These are phyloP conservation scores for Tolypocladium album DNA, from an alignment of 2,329 filamentous ascomycete genomes.

Conservation along the genomic window DNA sequence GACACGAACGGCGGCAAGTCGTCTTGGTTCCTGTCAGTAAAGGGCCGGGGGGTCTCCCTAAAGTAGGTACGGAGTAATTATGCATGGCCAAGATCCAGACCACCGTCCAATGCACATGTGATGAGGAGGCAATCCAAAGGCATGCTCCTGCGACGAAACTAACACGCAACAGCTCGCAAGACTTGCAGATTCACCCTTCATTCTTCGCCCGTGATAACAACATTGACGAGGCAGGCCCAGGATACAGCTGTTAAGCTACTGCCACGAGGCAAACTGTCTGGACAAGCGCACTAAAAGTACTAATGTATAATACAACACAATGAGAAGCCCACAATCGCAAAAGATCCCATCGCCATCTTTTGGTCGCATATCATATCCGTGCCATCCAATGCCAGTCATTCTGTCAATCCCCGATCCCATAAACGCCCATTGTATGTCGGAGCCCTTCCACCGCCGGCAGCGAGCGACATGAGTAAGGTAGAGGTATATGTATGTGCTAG, in stretches of 20 bases:
- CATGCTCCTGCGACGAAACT: not conserved
- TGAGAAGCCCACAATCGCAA: not conserved
- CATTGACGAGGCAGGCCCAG: not conserved
- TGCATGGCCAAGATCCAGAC: not conserved
- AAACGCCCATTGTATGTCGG: conserved; percentile 1
- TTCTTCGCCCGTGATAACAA: not conserved
- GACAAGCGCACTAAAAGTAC: not conserved
- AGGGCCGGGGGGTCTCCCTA: too few species aligned
- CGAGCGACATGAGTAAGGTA: not conserved
- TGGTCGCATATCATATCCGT: conserved; percentile 14
- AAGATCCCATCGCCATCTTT: conserved; percentile 19
- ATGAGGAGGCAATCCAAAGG: not conserved
- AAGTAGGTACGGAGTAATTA: too few species aligned
- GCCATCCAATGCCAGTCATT: conserved; percentile 15
- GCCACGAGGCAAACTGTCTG: not conserved
- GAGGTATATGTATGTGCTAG: not conserved
- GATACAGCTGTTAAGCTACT: not conserved
- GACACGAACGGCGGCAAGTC: too few species aligned
- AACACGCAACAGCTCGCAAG: not conserved
- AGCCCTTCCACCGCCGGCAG: not conserved
- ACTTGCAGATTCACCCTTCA: not conserved
- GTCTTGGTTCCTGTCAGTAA: too few species aligned
- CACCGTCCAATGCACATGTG: not conserved
- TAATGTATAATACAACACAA: not conserved
- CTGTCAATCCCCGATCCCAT: conserved; percentile 8